Base-by-base conservation (phyloP, 139 green algal genomes). In the Chlorella vulgaris region DNA sequence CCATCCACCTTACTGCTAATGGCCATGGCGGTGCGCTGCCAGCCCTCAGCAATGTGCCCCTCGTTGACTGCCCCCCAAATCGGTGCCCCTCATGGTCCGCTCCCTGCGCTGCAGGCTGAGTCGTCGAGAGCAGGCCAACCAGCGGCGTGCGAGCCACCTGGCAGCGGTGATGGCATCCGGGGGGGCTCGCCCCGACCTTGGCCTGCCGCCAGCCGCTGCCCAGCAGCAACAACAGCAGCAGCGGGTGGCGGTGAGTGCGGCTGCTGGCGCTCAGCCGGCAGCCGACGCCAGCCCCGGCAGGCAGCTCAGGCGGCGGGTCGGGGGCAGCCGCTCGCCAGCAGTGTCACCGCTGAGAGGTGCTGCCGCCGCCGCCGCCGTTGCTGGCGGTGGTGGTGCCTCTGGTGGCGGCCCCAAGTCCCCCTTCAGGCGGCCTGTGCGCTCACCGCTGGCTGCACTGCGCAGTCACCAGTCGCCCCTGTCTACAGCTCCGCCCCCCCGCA, bases 341-440 rank as follows among this genome's bases (percentile, higher is more conserved):
- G 62, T 29, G 38, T 69, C 62, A 8, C 62, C 62, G 1, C 62
- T 7, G n/a, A 69, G 33, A 35, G 18, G 18, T 5, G 4, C 62
- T 7, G 62, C 62, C 7, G 71, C 50, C 22, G 18, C 43, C n/a
- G n/a, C n/a, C n/a, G n/a, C n/a, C n/a, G n/a, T n/a, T n/a, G n/a
- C 40, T 24, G 7, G 36, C 35, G 24, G 4, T 38, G 22, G 38
- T 7, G 24, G 24, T 50, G 38, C 22, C 68, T 35, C 58, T 35
- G 58, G 29, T 40, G n/a, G n/a, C 47, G 47, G 47, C 36, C 42
- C 38, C 71, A 78, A 78, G 50, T 78, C 71, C 26, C 70, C 70
- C 0, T 26, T 36, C 21, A 42, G 70, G 2, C 47, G 43, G n/a
- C 70, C 70, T 4, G 47, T 65, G 31, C 71, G 71, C 47, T 78